Percentiles rank a stretch among this genome's conserved stretches.
Conservation (phyloP, 148 eudicot genomes). For the Amaranthus cruentus region DNA sequence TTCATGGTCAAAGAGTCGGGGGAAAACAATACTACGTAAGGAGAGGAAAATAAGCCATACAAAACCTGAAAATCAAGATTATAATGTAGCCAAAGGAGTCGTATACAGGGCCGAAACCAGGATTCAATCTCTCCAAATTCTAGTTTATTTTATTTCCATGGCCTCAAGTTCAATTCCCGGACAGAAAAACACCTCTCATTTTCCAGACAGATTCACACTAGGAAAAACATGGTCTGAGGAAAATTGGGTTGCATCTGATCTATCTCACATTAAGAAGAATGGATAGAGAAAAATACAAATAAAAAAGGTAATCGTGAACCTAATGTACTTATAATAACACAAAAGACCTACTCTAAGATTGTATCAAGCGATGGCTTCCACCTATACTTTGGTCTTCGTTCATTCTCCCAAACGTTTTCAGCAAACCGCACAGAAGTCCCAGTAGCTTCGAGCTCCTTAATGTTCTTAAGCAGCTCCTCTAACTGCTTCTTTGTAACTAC, state of each 20-base stretch:
- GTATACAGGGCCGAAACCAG: too few species aligned
- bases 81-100: neutral
- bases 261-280: constrained; percentile 5
- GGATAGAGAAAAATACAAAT: neutral
- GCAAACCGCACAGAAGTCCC: constrained; percentile 26
- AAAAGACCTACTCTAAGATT: constrained; percentile 37
- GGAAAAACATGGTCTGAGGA: constrained; percentile 12
- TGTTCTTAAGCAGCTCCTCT: constrained; percentile 34
- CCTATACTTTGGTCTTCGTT: constrained; percentile 21
- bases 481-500: constrained; percentile 48
- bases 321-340: neutral
- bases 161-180: too few species aligned
- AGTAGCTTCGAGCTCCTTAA: constrained; percentile 31
- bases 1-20: neutral
- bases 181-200: constrained; percentile 30
- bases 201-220: constrained; percentile 17
- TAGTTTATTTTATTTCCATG: too few species aligned
- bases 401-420: constrained; percentile 26
- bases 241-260: constrained; percentile 35
- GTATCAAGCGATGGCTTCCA: constrained; percentile 47
- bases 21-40: neutral
- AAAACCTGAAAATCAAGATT: neutral
- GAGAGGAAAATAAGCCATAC: neutral
- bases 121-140: too few species aligned
- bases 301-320: neutral